Conservation (phyloP, 2,329 filamentous ascomycete species). For the Colletotrichum cordylinicola region DNA sequence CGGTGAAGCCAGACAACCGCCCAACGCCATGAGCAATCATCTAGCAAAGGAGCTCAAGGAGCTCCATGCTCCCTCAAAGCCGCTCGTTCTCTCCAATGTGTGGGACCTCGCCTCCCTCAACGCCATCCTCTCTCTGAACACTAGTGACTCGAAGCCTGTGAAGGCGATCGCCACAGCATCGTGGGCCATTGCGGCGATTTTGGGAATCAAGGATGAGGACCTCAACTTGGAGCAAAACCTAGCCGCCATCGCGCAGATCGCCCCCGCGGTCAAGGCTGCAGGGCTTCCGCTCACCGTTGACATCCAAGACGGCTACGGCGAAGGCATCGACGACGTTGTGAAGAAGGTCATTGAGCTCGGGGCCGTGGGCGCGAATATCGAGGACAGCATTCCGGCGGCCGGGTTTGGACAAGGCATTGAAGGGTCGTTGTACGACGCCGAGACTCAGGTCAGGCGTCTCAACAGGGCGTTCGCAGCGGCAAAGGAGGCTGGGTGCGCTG, state of each 20-base stretch:
- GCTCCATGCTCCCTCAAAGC: conserved; percentile 56
- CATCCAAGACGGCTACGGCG: conserved; percentile 65
- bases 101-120: conserved; percentile 58
- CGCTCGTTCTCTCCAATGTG: conserved; percentile 60
- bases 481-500: conserved; percentile 50
- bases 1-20: rapidly evolving
- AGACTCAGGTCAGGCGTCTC: conserved; percentile 55
- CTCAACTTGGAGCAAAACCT: conserved; percentile 59
- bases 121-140: conserved; percentile 48
- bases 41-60: conserved; percentile 40
- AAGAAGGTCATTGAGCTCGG: conserved; percentile 52
- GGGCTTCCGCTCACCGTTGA: conserved; percentile 60
- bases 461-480: conserved; percentile 47
- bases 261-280: conserved; percentile 41
- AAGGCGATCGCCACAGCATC: conserved; percentile 55
- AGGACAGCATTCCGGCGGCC: conserved; percentile 50
- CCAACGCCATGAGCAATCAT: conserved; percentile 23
- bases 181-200: conserved; percentile 53
- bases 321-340: conserved; percentile 49
- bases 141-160: conserved; percentile 35
- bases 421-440: conserved; percentile 39
- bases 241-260: conserved; percentile 48
- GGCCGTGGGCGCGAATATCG: conserved; percentile 64
- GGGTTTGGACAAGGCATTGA: conserved; percentile 37
- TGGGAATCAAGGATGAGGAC: conserved; percentile 51